These are phyloP conservation scores for Colletotrichum noveboracense DNA, from an alignment of 2,329 filamentous ascomycete genomes.

Conservation along the genomic window DNA sequence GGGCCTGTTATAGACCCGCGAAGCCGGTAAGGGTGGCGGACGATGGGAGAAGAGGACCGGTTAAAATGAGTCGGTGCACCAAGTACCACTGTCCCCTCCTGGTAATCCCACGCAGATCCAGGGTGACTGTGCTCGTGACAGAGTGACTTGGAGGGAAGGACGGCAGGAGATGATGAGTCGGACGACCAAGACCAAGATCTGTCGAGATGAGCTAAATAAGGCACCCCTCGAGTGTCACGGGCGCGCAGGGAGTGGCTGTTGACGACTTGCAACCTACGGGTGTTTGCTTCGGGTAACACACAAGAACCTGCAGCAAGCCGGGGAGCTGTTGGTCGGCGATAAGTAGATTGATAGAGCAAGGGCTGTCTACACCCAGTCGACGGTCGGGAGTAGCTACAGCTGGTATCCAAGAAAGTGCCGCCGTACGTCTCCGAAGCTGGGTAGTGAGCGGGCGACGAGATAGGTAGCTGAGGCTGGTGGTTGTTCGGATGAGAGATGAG, in stretches of 20 bases:
- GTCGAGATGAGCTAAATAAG: slow-evolving; percentile 20
- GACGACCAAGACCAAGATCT: not conserved
- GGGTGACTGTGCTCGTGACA: not conserved
- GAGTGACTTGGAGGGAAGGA: slow-evolving; percentile 2
- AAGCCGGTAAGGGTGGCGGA: slow-evolving; percentile 30
- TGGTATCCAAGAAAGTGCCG: not conserved
- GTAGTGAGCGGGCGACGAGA: not conserved
- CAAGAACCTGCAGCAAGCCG: slow-evolving; percentile 6
- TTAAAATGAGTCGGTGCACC: slow-evolving; percentile 6
- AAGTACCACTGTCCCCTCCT: slow-evolving; percentile 5
- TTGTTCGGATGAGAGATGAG: not conserved
- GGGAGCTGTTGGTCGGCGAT: not conserved
- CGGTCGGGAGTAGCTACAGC: not conserved
- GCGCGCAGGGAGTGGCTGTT: not conserved
- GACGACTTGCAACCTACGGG: not conserved
- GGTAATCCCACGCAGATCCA: not conserved
- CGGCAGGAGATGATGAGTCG: slow-evolving; percentile 2
- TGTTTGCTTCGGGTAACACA: not conserved
- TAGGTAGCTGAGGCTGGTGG: not conserved
- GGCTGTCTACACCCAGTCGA: not conserved
- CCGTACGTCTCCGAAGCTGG: not conserved
- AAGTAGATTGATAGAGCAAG: not conserved
- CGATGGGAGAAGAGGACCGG: not conserved
- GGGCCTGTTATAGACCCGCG: slow-evolving; percentile 38
- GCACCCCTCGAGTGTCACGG: not conserved